phyloP scores from a whole-genome alignment of 331 rosid genomes.

The Dryas integrifolia region DNA sequence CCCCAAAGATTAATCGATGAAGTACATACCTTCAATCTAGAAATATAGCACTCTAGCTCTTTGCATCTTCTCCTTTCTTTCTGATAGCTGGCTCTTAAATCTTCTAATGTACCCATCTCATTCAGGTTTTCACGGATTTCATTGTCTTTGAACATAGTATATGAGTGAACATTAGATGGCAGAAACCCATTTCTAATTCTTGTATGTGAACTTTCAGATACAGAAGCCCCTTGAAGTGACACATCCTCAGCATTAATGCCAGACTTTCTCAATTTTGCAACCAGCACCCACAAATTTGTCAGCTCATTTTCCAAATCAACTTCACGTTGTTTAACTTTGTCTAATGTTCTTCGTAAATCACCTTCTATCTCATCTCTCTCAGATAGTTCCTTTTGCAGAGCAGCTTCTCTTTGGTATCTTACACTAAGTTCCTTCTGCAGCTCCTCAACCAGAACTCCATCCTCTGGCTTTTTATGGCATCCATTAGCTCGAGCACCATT shows the following conservation, averaged over 20 bases:
- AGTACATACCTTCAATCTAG: slow-evolving; percentile 62
- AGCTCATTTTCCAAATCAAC: slow-evolving; percentile 73
- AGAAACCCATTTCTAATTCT: slow-evolving; percentile 36
- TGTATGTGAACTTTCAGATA: slow-evolving; percentile 30
- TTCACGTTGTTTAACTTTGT: slow-evolving; percentile 58
- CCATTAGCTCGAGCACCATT: slow-evolving; percentile 38
- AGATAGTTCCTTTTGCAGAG: slow-evolving; percentile 49
- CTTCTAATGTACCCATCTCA: slow-evolving; percentile 44
- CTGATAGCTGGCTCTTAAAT: slow-evolving; percentile 54
- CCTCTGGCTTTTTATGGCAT: slow-evolving; percentile 34
- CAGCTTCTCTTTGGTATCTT: slow-evolving; percentile 65
- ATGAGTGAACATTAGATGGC: slow-evolving; percentile 36
- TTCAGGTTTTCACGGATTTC: slow-evolving; percentile 32
- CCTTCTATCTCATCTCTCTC: slow-evolving; percentile 58
- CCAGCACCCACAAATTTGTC: slow-evolving; percentile 55
- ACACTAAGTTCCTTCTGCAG: slow-evolving; percentile 62
- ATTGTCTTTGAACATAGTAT: slow-evolving; percentile 36
- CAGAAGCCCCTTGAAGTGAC: slow-evolving; percentile 39
- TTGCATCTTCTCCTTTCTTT: slow-evolving; percentile 68
- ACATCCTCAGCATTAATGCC: slow-evolving; percentile 40
- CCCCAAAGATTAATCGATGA: background rate
- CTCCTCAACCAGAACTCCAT: slow-evolving; percentile 47
- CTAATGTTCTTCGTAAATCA: slow-evolving; percentile 53
- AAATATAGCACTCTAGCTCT: slow-evolving; percentile 57
- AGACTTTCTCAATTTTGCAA: slow-evolving; percentile 53